These are phyloP conservation scores for Thyridium curvatum DNA, from an alignment of 2,329 filamentous ascomycete species.

Conservation along the genomic window DNA sequence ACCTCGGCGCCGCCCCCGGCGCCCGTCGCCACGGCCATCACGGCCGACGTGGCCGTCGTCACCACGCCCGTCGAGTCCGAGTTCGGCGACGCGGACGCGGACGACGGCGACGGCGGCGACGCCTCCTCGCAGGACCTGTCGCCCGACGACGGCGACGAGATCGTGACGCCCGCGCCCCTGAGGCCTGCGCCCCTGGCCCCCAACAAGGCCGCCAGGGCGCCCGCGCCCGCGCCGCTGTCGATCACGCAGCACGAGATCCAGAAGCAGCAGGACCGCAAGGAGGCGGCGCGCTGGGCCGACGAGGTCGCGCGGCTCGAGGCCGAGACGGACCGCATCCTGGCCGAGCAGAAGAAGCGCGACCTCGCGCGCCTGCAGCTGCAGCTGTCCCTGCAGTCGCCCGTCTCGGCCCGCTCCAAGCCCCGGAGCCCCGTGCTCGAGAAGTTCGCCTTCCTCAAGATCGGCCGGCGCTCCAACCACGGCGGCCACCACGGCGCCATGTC, in stretches of 20 bases:
- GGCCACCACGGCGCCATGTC: constrained; percentile 23
- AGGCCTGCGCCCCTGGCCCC: too few species aligned
- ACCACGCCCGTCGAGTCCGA: background rate
- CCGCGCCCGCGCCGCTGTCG: too few species aligned
- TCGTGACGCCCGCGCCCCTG: background rate
- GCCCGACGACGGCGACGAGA: background rate
- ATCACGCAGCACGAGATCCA: constrained; percentile 3
- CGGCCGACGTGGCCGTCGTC: constrained; percentile 6
- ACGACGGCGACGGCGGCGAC: background rate
- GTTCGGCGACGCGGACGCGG: constrained; percentile 1
- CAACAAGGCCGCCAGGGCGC: too few species aligned
- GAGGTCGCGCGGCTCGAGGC: constrained; percentile 36
- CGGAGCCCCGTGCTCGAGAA: constrained; percentile 40
- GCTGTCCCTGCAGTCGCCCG: constrained; percentile 20
- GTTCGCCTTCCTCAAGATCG: constrained; percentile 37
- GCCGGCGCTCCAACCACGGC: constrained; percentile 32
- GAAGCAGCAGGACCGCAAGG: constrained; percentile 8
- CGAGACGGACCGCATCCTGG: constrained; percentile 40
- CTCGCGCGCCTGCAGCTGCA: constrained; percentile 37
- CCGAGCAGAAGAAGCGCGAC: constrained; percentile 43
- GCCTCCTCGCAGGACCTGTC: background rate
- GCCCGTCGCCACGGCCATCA: constrained; percentile 7
- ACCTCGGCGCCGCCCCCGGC: background rate
- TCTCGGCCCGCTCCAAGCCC: constrained; percentile 16
- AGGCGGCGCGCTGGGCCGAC: constrained; percentile 24